These are phyloP conservation scores for Polygonum aviculare DNA, from an alignment of 148 eudicot genomes.

Conservation along the genomic window DNA sequence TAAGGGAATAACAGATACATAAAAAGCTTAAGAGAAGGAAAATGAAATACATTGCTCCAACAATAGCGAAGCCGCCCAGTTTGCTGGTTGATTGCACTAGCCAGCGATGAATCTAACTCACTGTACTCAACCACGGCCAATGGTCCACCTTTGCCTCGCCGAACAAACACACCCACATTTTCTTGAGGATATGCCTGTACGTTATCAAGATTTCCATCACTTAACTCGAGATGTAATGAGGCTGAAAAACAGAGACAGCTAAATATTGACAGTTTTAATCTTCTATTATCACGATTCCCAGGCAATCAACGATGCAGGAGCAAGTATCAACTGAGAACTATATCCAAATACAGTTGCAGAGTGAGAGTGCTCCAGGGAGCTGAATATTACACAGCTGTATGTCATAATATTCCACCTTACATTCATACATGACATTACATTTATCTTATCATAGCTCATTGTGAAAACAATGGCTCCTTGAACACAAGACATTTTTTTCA, in stretches of 20 bases:
- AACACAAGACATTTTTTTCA: no score
- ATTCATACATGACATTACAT: not conserved
- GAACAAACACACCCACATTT: constrained; percentile 95
- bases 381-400: not conserved
- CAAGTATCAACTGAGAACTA: not conserved
- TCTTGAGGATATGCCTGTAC: constrained; percentile 96
- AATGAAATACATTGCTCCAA: constrained; percentile 83
- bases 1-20: not conserved
- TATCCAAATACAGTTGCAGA: not conserved
- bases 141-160: constrained; percentile 94
- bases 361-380: not conserved
- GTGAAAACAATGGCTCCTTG: not conserved
- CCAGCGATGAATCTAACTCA: constrained; percentile 75
- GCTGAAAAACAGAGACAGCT: not conserved
- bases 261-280: not conserved
- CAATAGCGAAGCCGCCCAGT: constrained; percentile 92
- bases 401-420: not conserved
- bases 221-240: not conserved
- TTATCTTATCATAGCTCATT: not conserved
- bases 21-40: constrained; percentile 14
- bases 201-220: not conserved
- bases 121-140: constrained; percentile 90
- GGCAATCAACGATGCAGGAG: not conserved
- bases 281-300: not conserved
- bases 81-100: constrained; percentile 79